These are phyloP conservation scores for Aspergillus indologenus DNA, from an alignment of 495 filamentous ascomycete species.

Conservation along the genomic window DNA sequence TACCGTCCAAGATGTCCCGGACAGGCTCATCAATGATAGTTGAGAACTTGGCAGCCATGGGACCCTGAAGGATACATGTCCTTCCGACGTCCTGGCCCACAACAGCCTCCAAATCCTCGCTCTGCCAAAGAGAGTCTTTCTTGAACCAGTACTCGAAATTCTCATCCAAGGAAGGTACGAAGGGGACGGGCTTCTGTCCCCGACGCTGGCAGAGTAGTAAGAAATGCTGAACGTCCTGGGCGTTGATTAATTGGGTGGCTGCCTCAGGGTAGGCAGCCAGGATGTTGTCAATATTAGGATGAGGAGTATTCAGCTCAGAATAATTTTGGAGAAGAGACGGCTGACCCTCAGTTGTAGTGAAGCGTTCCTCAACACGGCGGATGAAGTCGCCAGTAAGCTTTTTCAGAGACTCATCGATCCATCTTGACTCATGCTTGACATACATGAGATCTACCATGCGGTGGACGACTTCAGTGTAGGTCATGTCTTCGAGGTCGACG, in stretches of 20 bases:
- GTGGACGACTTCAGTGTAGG: constrained; percentile 85
- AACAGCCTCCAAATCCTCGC: constrained; percentile 93
- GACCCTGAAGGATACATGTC: constrained; percentile 93
- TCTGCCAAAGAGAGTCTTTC: constrained; percentile 99
- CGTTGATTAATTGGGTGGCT: constrained; percentile 88
- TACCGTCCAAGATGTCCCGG: constrained; percentile 84
- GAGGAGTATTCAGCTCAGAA: constrained; percentile 80
- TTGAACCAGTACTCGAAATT: constrained; percentile 99
- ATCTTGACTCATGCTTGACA: constrained; percentile 86
- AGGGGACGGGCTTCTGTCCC: constrained; percentile 94
- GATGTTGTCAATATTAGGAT: constrained; percentile 69
- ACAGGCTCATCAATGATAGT: constrained; percentile 86
- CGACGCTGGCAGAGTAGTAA: constrained; percentile 87
- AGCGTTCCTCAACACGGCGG: constrained; percentile 90
- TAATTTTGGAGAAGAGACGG: constrained; percentile 82
- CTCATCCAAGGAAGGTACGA: constrained; percentile 89
- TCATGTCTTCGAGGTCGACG: constrained; percentile 97
- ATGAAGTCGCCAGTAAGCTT: constrained; percentile 91
- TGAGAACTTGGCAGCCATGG: constrained; percentile 89
- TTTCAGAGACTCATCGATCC: constrained; percentile 85
- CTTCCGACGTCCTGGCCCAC: constrained; percentile 92
- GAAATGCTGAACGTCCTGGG: constrained; percentile 96
- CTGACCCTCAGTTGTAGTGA: constrained; percentile 61
- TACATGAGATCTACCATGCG: constrained; percentile 97
- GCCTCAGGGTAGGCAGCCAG: constrained; percentile 80